Evolutionary conservation across 1,284 basidiomycete species (phyloP).

Genomic region (Naganishia sp.): DNA sequence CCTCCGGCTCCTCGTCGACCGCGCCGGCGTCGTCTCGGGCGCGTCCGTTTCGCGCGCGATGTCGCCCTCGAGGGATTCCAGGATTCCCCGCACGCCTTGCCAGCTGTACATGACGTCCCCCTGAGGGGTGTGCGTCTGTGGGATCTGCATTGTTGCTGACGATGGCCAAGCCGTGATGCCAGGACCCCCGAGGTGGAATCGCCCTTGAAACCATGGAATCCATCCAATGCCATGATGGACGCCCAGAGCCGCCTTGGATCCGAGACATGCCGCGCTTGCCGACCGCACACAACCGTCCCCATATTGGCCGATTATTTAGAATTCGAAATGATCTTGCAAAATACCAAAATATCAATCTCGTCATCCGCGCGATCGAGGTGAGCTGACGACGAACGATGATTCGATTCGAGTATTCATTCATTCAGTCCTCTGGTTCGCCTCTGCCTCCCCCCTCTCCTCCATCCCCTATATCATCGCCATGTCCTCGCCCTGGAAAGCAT

Average conservation of each 20-base stretch:
- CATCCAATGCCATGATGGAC: no score
- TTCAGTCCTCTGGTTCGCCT: not conserved
- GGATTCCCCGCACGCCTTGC: conserved; percentile 12
- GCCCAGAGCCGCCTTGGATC: no score
- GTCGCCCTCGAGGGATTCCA: conserved; percentile 1
- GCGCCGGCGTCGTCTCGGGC: not conserved
- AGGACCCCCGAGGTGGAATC: no score
- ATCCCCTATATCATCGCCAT: conserved; percentile 9
- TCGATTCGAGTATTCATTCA: not conserved
- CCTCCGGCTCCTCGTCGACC: not conserved
- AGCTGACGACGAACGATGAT: no score
- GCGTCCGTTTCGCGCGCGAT: no score
- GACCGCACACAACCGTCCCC: no score
- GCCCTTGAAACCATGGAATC: no score
- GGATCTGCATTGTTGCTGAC: not conserved
- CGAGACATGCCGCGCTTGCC: no score
- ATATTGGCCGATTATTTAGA: no score
- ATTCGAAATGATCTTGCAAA: no score
- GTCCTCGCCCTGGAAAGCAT: conserved; percentile 44
- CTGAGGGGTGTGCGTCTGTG: not conserved
- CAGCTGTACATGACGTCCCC: conserved; percentile 22
- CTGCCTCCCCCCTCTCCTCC: not conserved
- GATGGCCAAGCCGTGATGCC: not conserved
- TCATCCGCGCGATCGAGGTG: no score
- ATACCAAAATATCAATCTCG: no score